Evolutionary conservation across 2,329 filamentous ascomycete genomes (phyloP).

Genomic region (Sporothrix sp.): DNA sequence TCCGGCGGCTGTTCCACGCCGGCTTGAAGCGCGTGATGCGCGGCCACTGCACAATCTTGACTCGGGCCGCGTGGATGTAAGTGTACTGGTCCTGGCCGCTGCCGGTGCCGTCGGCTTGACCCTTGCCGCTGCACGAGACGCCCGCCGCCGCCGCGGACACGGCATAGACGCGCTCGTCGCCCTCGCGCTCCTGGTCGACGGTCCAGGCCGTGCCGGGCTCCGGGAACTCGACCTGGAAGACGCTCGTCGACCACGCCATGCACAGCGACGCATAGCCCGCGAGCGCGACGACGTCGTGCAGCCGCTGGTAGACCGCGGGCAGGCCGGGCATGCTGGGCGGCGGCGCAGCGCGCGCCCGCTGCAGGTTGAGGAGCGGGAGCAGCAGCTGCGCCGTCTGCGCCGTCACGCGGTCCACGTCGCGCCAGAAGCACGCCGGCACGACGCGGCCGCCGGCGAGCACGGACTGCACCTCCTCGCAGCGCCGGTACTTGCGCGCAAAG

Average conservation of each 20-base stretch:
- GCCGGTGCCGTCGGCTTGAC: background rate
- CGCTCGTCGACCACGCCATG: conserved; percentile 23
- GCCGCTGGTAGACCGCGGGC: conserved; percentile 23
- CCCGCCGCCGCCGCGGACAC: background rate
- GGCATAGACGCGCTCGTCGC: conserved; percentile 9
- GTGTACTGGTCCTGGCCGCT: background rate
- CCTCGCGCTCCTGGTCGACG: conserved; percentile 15
- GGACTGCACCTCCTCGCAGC: conserved; percentile 23
- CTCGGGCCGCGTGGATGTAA: conserved; percentile 18
- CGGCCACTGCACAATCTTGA: conserved; percentile 26
- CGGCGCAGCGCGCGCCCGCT: conserved; percentile 14
- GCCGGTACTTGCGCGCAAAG: conserved; percentile 27
- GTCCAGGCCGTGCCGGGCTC: conserved; percentile 22
- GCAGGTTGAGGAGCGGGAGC: conserved; percentile 27
- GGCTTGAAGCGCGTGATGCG: conserved; percentile 22
- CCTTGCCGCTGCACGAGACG: background rate
- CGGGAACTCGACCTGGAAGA: conserved; percentile 25
- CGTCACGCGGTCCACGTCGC: conserved; percentile 27
- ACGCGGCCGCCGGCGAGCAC: conserved; percentile 18
- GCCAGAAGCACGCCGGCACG: conserved; percentile 29
- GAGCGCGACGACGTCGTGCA: conserved; percentile 25
- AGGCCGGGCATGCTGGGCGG: conserved; percentile 13
- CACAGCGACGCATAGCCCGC: conserved; percentile 25
- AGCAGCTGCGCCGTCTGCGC: conserved; percentile 26
- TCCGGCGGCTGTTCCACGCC: conserved; percentile 7